Base-by-base conservation (phyloP, 1,284 basidiomycete species). In the Cryptococcus floricola region DNA sequence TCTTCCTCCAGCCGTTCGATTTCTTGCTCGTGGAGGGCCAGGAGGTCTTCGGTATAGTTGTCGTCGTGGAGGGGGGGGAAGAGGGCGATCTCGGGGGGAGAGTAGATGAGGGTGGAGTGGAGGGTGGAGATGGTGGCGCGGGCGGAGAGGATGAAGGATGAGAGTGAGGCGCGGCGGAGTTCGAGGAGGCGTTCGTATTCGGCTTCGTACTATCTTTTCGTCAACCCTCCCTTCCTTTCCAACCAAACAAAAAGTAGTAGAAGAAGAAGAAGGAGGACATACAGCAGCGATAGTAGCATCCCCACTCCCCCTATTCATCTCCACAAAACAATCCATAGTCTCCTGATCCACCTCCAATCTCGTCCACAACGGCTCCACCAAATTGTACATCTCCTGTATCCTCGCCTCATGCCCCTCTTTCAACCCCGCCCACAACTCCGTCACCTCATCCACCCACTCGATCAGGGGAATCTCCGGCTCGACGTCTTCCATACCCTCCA, bases 181-280 rank as follows among this genome's bases (percentile, higher is more conserved):
- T 89, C 87, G 23, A 91, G 79, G 86, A 98, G 94, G 55, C 94
- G 83, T 56, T 89, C 88, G 39, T 97, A 79, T 75, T 99, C 96
- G 49, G 41, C 41, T 16, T 42, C 41, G 14, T 42, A 42, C 41
- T 42, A 42, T 42, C 16, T 14, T n/a, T 10, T n/a, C 19, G 41
- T 42, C 41, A 42, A 16, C 41, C 41, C 23, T 23, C 23, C 23
- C 23, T 23, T 23, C 9, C 41, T 42, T n/a, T 42, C 41, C 16
- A n/a, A 12, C n/a, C 2, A 42, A 12, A 23, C 39, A 39, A 39
- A 4, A 14, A n/a, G 13, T 3, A 39, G 13, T 6, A n/a, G 12
- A 19, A n/a, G 14, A n/a, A 23, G 13, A 43, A 31, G 38, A n/a
- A 44, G 31, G 25, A 34, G 6, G 6, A 64, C 72, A 67, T 50